These are phyloP conservation scores for Lenzites betulinus DNA, from an alignment of 768 basidiomycete species.

Conservation along the genomic window DNA sequence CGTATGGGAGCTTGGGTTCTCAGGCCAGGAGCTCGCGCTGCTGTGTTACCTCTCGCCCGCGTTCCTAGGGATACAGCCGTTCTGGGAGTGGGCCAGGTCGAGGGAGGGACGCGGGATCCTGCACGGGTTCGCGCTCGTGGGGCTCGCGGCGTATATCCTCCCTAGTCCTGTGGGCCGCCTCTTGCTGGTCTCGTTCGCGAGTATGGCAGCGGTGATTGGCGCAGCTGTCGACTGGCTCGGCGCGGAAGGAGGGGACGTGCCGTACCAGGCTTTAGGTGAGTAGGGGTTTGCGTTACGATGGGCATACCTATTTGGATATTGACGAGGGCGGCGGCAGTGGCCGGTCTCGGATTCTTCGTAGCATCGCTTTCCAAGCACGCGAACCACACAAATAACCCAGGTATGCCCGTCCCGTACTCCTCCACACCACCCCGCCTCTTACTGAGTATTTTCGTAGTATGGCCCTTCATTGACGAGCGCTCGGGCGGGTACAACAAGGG, in stretches of 20 bases:
- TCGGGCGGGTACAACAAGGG: constrained; percentile 73
- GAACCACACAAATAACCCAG: constrained; percentile 81
- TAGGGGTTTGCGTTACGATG: constrained; percentile 12
- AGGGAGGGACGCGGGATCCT: constrained; percentile 51
- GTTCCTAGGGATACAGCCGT: constrained; percentile 50
- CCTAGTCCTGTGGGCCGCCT: constrained; percentile 57
- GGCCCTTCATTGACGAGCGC: constrained; percentile 70
- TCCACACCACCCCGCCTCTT: background rate
- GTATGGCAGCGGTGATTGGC: constrained; percentile 49
- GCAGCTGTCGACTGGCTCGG: constrained; percentile 57
- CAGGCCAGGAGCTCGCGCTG: constrained; percentile 78
- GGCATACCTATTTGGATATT: background rate
- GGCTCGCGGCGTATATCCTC: constrained; percentile 53
- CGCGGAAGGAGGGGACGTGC: constrained; percentile 32
- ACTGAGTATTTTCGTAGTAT: constrained; percentile 47
- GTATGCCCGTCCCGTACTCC: constrained; percentile 35
- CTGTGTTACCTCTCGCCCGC: constrained; percentile 71
- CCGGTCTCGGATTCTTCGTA: constrained; percentile 64
- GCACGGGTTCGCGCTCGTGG: constrained; percentile 51
- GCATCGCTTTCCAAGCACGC: constrained; percentile 73
- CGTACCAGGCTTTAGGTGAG: constrained; percentile 54
- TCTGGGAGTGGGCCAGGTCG: constrained; percentile 50
- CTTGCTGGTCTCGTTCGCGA: constrained; percentile 57
- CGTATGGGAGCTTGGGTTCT: constrained; percentile 85
- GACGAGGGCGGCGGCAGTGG: constrained; percentile 43